Evolutionary conservation across 1,284 basidiomycete genomes (phyloP), one percentile per base, ranked within the genome.

Genomic region (Peniophora sp.): DNA sequence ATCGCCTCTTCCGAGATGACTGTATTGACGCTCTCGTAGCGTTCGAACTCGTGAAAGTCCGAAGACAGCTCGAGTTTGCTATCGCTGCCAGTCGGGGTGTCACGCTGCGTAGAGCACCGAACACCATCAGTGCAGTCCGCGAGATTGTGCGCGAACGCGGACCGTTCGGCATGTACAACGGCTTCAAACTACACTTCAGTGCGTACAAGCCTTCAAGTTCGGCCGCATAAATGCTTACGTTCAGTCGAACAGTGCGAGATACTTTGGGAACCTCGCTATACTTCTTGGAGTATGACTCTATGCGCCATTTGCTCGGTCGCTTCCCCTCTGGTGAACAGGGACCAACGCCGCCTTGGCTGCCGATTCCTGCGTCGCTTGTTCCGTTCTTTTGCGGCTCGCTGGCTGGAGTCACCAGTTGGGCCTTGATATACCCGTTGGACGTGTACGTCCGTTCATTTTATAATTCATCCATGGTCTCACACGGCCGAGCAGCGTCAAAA

Each of bases 21-120:
- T 34, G 24, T 8, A 48, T 46, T 25, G 52, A 45, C 41, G 19
- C 22, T 45, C 12, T 32, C 46, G 48, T 52, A 87, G 88, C 95
- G 27, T 98, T 98, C 60, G 95, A 97, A 66, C 83, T 98, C 41
- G 92, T 97, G 60, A 97, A 98, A 77, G 92, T 94, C 57, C 85
- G 92, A 55, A 75, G 92, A 58, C 95, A 99, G 62, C 74, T 99
- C 48, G 96, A 98, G 68, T 98, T 90, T 62, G 84, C 91, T 47
- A 98, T 98, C 54, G 91, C 92, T 20, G 80, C 81, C 20, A 84
- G 73, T 64, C 87, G 86, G 61, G 89, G 90, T 3, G 52, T 86
- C 34, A 69, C 74, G 14, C 63, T 91, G 48, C 68, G 68, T 3
- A 89, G 84, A 61, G 81, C 88, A 14, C 89, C 88, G 24, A 74